These are phyloP conservation scores for Leucocoprinus leucothites DNA, from an alignment of 768 basidiomycete genomes.

Conservation along the genomic window DNA sequence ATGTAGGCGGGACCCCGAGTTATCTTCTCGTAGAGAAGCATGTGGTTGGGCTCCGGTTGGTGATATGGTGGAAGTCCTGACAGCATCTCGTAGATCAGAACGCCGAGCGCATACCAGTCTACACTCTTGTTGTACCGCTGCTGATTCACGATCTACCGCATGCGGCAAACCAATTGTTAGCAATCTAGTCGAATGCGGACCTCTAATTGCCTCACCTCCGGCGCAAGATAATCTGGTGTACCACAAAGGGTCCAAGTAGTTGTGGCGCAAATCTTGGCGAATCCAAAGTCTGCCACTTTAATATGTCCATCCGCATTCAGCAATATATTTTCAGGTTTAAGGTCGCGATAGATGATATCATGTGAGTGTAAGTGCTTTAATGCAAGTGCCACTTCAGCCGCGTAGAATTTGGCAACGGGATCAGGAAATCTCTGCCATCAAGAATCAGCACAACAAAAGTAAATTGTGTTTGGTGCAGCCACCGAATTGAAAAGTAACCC, in stretches of 20 bases:
- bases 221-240: slow-evolving; percentile 95
- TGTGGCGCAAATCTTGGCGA: slow-evolving; percentile 84
- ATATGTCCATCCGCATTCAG: slow-evolving; percentile 94
- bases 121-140: slow-evolving; percentile 93
- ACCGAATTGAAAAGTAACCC: slow-evolving; percentile 25
- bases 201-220: slow-evolving; percentile 55
- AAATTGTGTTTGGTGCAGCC: slow-evolving; percentile 8
- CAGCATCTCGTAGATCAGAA: slow-evolving; percentile 97
- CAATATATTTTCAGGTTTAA: slow-evolving; percentile 96
- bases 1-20: slow-evolving; percentile 69
- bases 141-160: slow-evolving; percentile 65
- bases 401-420: slow-evolving; percentile 97
- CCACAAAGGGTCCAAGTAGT: slow-evolving; percentile 96
- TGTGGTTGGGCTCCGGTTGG: slow-evolving; percentile 78
- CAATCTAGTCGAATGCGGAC: neutral
- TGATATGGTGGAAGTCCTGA: slow-evolving; percentile 96
- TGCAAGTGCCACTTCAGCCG: slow-evolving; percentile 91
- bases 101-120: slow-evolving; percentile 98
- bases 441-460: slow-evolving; percentile 7
- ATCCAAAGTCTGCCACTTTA: slow-evolving; percentile 96
- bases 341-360: slow-evolving; percentile 94
- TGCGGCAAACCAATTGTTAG: slow-evolving; percentile 11
- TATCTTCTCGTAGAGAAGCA: slow-evolving; percentile 91
- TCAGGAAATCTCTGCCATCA: slow-evolving; percentile 80
- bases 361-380: slow-evolving; percentile 84